A percentile compares a stretch with the other conserved stretches of the same genome.
These are phyloP conservation scores for Blastocystis sp. DNA, from an alignment of 352 stramenopile species.

Conservation along the genomic window DNA sequence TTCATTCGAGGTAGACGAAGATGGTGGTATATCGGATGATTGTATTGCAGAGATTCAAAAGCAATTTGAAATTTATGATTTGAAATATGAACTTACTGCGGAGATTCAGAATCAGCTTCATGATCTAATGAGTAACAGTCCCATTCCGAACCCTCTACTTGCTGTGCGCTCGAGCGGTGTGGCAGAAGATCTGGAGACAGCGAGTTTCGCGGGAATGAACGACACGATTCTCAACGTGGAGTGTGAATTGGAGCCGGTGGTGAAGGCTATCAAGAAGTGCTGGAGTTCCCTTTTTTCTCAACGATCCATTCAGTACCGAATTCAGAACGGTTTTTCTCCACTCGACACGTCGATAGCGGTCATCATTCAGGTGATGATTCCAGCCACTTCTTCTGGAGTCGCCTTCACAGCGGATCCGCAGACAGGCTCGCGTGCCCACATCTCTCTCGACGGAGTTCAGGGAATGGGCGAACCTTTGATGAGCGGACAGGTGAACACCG, in stretches of 20 bases:
- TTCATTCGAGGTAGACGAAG: not conserved
- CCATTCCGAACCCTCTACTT: constrained; percentile 12
- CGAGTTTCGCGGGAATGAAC: constrained; percentile 59
- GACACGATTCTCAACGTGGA: constrained; percentile 58
- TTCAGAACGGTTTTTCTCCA: constrained; percentile 37
- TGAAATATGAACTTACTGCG: constrained; percentile 22
- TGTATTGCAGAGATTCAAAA: not conserved
- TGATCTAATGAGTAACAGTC: not conserved
- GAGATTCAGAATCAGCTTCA: constrained; percentile 45
- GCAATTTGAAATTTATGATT: not conserved
- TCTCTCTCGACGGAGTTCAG: constrained; percentile 42
- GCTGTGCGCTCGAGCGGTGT: constrained; percentile 38
- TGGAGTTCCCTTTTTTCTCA: constrained; percentile 46
- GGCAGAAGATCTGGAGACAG: constrained; percentile 50
- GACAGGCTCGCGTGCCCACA: constrained; percentile 43
- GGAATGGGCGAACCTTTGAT: constrained; percentile 41
- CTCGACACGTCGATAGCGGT: constrained; percentile 56
- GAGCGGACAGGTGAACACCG: constrained; percentile 30
- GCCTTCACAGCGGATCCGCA: constrained; percentile 58
- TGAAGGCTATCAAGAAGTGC: constrained; percentile 16
- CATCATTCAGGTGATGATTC: constrained; percentile 59
- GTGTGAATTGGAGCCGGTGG: not conserved
- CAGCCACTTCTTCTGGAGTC: not conserved
- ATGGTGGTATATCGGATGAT: not conserved
- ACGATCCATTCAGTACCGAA: constrained; percentile 41